Percentiles rank a stretch among this genome's conserved stretches.
Conservation (phyloP, 768 basidiomycete species). For the Termitomyces sp. region DNA sequence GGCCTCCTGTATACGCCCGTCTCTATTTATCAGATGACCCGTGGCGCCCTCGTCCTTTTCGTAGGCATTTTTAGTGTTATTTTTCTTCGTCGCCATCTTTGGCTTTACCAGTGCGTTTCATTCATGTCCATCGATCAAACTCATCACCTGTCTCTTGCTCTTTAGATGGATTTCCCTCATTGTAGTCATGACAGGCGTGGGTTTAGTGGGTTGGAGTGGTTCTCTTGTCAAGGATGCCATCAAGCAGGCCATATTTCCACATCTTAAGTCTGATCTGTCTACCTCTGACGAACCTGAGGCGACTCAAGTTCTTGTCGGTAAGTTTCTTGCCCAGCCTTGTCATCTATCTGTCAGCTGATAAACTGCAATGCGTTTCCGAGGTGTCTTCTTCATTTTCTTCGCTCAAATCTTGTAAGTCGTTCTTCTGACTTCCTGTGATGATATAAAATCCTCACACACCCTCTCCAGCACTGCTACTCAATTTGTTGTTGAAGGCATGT, state of each 20-base stretch:
- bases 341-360: conserved; percentile 19
- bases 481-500: conserved; percentile 80
- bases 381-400: conserved; percentile 88
- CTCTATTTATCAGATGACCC: conserved; percentile 96
- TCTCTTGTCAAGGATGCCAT: conserved; percentile 79
- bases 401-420: conserved; percentile 88
- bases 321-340: conserved; percentile 22
- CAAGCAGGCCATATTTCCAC: conserved; percentile 39
- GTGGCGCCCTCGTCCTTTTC: conserved; percentile 90
- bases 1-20: conserved; percentile 96
- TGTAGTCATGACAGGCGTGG: conserved; percentile 84
- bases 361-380: conserved; percentile 33
- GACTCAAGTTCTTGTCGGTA: conserved; percentile 74
- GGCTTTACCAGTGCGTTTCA: conserved; percentile 72
- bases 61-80: conserved; percentile 89
- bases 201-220: conserved; percentile 84
- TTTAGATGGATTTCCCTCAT: conserved; percentile 85
- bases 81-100: conserved; percentile 83
- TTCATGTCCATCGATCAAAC: conserved; percentile 1
- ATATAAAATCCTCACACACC: conserved; percentile 7
- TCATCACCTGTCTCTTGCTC: conserved; percentile 12
- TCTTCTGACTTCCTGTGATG: conserved; percentile 19
- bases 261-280: conserved; percentile 32
- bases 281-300: conserved; percentile 52
- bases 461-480: conserved; percentile 76